These are phyloP conservation scores for Hypoxylon cercidicola DNA, from an alignment of 495 filamentous ascomycete species.

Conservation along the genomic window DNA sequence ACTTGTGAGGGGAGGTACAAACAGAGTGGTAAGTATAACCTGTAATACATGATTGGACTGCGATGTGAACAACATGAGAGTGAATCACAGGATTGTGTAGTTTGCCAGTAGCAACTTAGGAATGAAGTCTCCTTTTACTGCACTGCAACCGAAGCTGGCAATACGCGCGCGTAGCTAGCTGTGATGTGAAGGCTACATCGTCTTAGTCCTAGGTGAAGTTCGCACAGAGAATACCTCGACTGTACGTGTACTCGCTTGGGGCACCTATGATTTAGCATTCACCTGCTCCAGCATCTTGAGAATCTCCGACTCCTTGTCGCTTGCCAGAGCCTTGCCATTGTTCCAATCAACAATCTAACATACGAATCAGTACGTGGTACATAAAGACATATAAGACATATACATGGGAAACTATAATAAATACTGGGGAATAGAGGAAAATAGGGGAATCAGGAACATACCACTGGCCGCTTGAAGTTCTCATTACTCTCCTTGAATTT, in stretches of 20 bases:
- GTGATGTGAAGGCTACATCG: background rate
- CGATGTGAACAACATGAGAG: too few species aligned
- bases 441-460: constrained; percentile 50
- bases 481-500: constrained; percentile 68
- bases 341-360: constrained; percentile 89
- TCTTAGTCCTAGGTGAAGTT: background rate
- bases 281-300: constrained; percentile 70
- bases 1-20: too few species aligned
- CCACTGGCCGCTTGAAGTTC: constrained; percentile 77
- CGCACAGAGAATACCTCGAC: background rate
- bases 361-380: constrained; percentile 10
- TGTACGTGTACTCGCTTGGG: too few species aligned
- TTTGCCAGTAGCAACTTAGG: too few species aligned
- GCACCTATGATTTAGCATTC: constrained; percentile 20
- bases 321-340: constrained; percentile 81
- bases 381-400: background rate
- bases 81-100: too few species aligned
- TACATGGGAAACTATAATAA: too few species aligned
- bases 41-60: too few species aligned
- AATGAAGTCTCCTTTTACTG: too few species aligned
- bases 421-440: background rate
- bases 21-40: too few species aligned
- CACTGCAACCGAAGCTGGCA: too few species aligned
- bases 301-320: constrained; percentile 85
- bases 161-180: background rate